Evolutionary conservation across 768 basidiomycete species (phyloP).

Genomic region (Candolleomyces eurysporus): DNA sequence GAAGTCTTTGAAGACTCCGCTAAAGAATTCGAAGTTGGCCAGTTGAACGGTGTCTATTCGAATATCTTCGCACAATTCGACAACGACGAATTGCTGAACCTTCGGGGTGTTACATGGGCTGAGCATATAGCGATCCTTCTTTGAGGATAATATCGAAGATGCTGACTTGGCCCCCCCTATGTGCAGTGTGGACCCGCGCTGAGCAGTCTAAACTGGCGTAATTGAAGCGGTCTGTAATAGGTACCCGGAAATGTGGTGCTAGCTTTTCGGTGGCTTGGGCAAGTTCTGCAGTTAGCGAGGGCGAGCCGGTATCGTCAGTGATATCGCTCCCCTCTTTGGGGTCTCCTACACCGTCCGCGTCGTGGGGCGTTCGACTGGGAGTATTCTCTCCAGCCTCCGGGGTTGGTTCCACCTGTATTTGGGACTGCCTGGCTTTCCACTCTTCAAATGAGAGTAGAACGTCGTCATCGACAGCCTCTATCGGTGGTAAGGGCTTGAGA

Average conservation of each 20-base stretch:
- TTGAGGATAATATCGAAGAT: slow-evolving; percentile 80
- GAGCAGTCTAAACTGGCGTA: slow-evolving; percentile 93
- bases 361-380: slow-evolving; percentile 1
- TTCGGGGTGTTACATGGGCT: slow-evolving; percentile 75
- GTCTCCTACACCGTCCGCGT: slow-evolving; percentile 12
- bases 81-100: slow-evolving; percentile 75
- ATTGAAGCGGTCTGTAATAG: slow-evolving; percentile 87
- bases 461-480: slow-evolving; percentile 56
- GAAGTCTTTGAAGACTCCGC: slow-evolving; percentile 92
- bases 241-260: slow-evolving; percentile 67
- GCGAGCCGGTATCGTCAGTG: slow-evolving; percentile 10
- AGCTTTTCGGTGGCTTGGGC: slow-evolving; percentile 29
- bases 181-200: slow-evolving; percentile 84
- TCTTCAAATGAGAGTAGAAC: slow-evolving; percentile 81
- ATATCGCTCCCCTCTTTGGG: slow-evolving; percentile 5
- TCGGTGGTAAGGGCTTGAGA: slow-evolving; percentile 51
- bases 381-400: slow-evolving; percentile 25
- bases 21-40: slow-evolving; percentile 98
- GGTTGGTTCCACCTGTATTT: slow-evolving; percentile 33
- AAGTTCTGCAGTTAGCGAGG: slow-evolving; percentile 17
- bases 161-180: slow-evolving; percentile 79
- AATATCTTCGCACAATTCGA: slow-evolving; percentile 98
- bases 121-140: slow-evolving; percentile 95
- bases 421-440: slow-evolving; percentile 73
- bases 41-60: slow-evolving; percentile 94